These are phyloP conservation scores for Phytophthora rubi DNA, from an alignment of 352 stramenopile species.

Conservation along the genomic window DNA sequence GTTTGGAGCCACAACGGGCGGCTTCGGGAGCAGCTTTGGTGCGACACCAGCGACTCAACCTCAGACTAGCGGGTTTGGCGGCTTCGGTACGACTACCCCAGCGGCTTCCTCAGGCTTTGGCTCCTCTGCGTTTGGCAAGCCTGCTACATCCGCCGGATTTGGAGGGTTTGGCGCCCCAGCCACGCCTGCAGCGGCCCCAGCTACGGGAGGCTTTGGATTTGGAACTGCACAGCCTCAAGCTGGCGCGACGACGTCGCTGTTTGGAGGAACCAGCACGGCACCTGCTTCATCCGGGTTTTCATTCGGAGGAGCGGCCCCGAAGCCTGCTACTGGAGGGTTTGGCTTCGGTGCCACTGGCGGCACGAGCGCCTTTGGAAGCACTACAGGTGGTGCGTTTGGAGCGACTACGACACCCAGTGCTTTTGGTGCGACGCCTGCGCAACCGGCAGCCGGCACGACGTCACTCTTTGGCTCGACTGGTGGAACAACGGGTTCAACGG, in stretches of 20 bases:
- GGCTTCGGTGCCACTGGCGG: conserved; percentile 47
- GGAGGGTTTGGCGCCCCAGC: conserved; percentile 46
- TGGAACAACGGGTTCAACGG: conserved; percentile 33
- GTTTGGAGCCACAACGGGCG: conserved; percentile 50
- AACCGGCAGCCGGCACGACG: conserved; percentile 39
- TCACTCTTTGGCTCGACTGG: conserved; percentile 51
- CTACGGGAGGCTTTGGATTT: conserved; percentile 51
- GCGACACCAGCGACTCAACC: conserved; percentile 39
- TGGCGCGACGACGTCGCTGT: conserved; percentile 45
- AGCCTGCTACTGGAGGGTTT: conserved; percentile 47
- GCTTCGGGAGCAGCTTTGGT: conserved; percentile 67
- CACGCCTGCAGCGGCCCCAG: conserved; percentile 36
- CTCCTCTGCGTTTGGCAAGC: conserved; percentile 53
- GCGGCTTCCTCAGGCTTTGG: conserved; percentile 50
- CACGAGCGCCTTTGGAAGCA: conserved; percentile 44
- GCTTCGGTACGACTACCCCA: conserved; percentile 52
- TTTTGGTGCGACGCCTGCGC: conserved; percentile 44
- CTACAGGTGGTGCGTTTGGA: conserved; percentile 43
- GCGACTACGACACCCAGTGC: conserved; percentile 38
- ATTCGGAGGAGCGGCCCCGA: conserved; percentile 43
- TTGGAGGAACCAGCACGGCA: conserved; percentile 39
- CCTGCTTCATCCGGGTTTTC: conserved; percentile 47
- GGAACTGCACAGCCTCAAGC: conserved; percentile 40
- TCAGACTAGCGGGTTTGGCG: conserved; percentile 54
- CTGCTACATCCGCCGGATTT: conserved; percentile 40